These are phyloP conservation scores for Candida wancherniae DNA, from an alignment of 805 yeast genomes.

Conservation along the genomic window DNA sequence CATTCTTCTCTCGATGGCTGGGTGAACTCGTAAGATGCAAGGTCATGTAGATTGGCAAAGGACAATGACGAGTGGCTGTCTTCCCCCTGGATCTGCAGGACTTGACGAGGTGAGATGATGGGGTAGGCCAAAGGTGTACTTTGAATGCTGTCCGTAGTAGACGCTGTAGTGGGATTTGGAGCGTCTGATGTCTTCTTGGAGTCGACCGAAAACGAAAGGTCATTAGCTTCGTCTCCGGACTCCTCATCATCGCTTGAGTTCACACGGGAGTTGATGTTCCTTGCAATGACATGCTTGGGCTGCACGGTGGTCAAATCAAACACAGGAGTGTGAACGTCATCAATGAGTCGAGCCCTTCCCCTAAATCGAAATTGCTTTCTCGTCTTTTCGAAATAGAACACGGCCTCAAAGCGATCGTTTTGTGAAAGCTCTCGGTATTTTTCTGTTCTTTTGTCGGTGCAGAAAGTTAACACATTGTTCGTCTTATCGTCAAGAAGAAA, in stretches of 20 bases:
- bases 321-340: slow-evolving; percentile 26
- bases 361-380: slow-evolving; percentile 69
- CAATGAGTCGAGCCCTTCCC: slow-evolving; percentile 54
- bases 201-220: slow-evolving; percentile 12
- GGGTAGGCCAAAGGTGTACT: slow-evolving; percentile 21
- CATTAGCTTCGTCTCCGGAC: slow-evolving; percentile 10
- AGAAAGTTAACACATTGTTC: slow-evolving; percentile 62
- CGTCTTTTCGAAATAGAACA: slow-evolving; percentile 60
- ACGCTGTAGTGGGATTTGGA: slow-evolving; percentile 1
- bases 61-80: slow-evolving; percentile 21
- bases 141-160: slow-evolving; percentile 8
- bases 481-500: slow-evolving; percentile 66
- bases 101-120: slow-evolving; percentile 26
- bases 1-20: slow-evolving; percentile 63
- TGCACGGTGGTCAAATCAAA: slow-evolving; percentile 29
- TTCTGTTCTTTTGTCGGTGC: slow-evolving; percentile 67
- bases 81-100: slow-evolving; percentile 17
- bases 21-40: slow-evolving; percentile 20
- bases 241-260: slow-evolving; percentile 16
- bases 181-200: slow-evolving; percentile 4
- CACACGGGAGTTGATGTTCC: slow-evolving; percentile 14
- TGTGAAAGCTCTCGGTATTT: slow-evolving; percentile 51
- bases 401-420: slow-evolving; percentile 65
- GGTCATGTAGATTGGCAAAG: slow-evolving; percentile 25
- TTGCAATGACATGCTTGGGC: slow-evolving; percentile 22